These are phyloP conservation scores for Pistacia atlantica DNA, from an alignment of 345 rosid species.

Conservation along the genomic window DNA sequence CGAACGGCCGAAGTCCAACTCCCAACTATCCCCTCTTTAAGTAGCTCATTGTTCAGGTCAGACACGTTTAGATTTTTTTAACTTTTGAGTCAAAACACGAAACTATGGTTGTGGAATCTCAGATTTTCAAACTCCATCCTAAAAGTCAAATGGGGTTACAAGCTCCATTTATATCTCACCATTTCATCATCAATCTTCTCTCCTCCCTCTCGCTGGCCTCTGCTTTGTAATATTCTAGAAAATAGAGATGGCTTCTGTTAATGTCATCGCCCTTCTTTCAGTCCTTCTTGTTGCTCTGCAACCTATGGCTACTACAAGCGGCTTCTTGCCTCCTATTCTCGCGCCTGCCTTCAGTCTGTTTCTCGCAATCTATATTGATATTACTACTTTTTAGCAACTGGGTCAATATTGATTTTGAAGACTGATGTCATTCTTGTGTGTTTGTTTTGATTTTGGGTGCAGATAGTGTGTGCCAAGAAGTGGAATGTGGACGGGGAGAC, in stretches of 20 bases:
- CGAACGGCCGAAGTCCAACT: background rate
- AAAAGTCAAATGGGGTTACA: no score
- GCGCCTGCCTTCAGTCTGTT: slow-evolving; percentile 31
- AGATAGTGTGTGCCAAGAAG: slow-evolving; percentile 13
- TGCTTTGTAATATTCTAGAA: background rate
- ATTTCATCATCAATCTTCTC: background rate
- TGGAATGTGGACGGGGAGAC: slow-evolving; percentile 17
- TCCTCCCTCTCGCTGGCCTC: background rate
- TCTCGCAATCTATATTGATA: background rate
- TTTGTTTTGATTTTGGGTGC: slow-evolving; percentile 5
- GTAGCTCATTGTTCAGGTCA: background rate
- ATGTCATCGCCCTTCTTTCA: slow-evolving; percentile 7
- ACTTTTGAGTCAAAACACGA: background rate
- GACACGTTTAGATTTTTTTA: background rate
- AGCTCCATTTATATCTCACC: no score
- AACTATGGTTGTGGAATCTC: background rate
- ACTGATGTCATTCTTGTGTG: background rate
- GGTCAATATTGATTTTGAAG: background rate
- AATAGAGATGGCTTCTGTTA: slow-evolving; percentile 21
- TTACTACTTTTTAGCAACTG: background rate
- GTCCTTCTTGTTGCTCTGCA: slow-evolving; percentile 19
- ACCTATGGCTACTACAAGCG: slow-evolving; percentile 17
- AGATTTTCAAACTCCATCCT: background rate
- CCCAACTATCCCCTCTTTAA: background rate
- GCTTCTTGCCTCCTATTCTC: slow-evolving; percentile 27